These are phyloP conservation scores for Aspergillus nanangensis DNA, from an alignment of 495 filamentous ascomycete species.

Conservation along the genomic window DNA sequence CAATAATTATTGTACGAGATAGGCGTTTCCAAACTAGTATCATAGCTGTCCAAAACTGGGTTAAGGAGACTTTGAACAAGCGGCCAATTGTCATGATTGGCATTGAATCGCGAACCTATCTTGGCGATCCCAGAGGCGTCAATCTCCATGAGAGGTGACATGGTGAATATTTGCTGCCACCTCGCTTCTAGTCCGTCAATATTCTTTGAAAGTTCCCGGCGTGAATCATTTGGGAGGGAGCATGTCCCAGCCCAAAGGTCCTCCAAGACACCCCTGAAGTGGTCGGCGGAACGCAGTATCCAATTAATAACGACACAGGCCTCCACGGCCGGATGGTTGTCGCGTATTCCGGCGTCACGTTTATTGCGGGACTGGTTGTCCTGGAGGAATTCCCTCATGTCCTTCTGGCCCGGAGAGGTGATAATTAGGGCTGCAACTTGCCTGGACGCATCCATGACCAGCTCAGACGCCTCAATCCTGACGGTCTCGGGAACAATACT, in stretches of 20 bases:
- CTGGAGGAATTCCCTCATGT: conserved; percentile 58
- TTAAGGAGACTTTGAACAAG: conserved; percentile 60
- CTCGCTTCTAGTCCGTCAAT: conserved; percentile 56
- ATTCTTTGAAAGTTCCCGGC: conserved; percentile 33
- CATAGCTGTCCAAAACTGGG: conserved; percentile 63
- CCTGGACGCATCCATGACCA: conserved; percentile 27
- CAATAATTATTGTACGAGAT: conserved; percentile 79
- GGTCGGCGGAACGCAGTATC: conserved; percentile 43
- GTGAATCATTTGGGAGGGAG: not conserved
- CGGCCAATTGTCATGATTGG: conserved; percentile 65
- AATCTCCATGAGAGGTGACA: conserved; percentile 74
- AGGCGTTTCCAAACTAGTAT: conserved; percentile 42
- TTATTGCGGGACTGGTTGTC: conserved; percentile 48
- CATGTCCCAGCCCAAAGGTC: conserved; percentile 50
- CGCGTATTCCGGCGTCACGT: conserved; percentile 63
- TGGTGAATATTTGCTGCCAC: conserved; percentile 71
- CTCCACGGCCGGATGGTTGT: conserved; percentile 52
- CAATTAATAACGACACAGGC: conserved; percentile 64
- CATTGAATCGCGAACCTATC: conserved; percentile 49
- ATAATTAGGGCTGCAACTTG: conserved; percentile 38
- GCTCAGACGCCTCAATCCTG: conserved; percentile 17
- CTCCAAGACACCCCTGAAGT: conserved; percentile 22
- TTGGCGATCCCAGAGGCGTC: conserved; percentile 60
- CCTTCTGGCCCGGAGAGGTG: conserved; percentile 34
- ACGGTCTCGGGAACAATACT: conserved; percentile 21